A percentile compares a stretch with the other conserved stretches of the same genome.
These are phyloP conservation scores for Dryas integrifolia DNA, from an alignment of 331 rosid genomes.

Conservation along the genomic window DNA sequence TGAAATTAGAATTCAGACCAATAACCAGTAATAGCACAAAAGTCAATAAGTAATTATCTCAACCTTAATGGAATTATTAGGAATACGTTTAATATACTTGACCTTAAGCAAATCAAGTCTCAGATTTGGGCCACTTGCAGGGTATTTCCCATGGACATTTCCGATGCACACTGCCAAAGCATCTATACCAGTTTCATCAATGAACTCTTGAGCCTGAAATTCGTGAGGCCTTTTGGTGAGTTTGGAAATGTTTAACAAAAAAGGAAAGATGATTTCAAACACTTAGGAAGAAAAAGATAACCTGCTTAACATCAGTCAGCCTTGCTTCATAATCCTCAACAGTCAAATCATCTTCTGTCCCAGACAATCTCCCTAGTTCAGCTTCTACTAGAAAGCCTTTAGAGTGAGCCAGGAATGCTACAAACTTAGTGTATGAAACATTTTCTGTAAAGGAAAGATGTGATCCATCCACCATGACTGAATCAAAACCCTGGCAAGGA, in stretches of 20 bases:
- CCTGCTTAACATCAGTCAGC: conserved; percentile 79
- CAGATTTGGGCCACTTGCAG: conserved; percentile 86
- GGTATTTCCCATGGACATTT: conserved; percentile 89
- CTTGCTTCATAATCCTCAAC: conserved; percentile 89
- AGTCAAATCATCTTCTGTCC: conserved; percentile 91
- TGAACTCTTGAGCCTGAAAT: conserved; percentile 87
- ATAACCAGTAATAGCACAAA: not conserved
- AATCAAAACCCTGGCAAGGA: conserved; percentile 74
- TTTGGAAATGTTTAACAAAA: conserved; percentile 15
- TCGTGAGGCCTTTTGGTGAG: conserved; percentile 12
- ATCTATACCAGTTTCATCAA: conserved; percentile 80
- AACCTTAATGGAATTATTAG: too few relatives aligned
- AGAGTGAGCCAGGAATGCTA: conserved; percentile 69
- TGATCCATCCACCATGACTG: conserved; percentile 92
- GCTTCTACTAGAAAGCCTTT: conserved; percentile 85
- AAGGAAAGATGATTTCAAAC: conserved; percentile 12
- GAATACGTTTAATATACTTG: not conserved
- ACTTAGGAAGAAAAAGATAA: conserved; percentile 26
- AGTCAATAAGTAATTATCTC: not conserved
- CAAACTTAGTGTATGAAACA: conserved; percentile 63
- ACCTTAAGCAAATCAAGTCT: conserved; percentile 91
- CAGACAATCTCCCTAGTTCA: conserved; percentile 88
- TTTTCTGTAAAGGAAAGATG: conserved; percentile 80
- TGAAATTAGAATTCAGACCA: not conserved
- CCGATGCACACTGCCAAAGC: conserved; percentile 98